These are phyloP conservation scores for Chimonanthus salicifolius DNA, from an alignment of 164 flowering plant species.

Conservation along the genomic window DNA sequence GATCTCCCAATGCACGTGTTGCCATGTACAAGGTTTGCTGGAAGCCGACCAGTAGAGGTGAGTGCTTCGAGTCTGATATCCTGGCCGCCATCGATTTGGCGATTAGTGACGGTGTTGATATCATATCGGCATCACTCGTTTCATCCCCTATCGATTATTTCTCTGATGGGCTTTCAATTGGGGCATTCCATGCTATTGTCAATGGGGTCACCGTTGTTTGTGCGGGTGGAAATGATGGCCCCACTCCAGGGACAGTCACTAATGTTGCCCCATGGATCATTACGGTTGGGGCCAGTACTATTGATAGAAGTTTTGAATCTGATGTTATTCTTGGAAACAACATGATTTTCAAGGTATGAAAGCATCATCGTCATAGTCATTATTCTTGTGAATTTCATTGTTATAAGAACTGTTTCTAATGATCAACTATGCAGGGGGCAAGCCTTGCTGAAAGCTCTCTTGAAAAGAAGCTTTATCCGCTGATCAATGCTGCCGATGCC, in stretches of 20 bases:
- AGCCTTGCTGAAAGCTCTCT: constrained; percentile 30
- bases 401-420: too few relatives aligned
- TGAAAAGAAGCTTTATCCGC: constrained; percentile 25
- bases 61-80: constrained; percentile 43
- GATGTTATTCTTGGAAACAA: constrained; percentile 40
- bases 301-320: constrained; percentile 44
- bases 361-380: background rate
- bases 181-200: constrained; percentile 59
- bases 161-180: constrained; percentile 44
- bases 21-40: constrained; percentile 50
- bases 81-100: constrained; percentile 53
- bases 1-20: constrained; percentile 57
- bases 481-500: constrained; percentile 29
- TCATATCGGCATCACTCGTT: constrained; percentile 42
- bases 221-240: constrained; percentile 65
- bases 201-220: constrained; percentile 50
- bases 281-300: constrained; percentile 67
- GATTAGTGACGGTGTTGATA: constrained; percentile 51
- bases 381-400: too few relatives aligned
- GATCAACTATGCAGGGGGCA: constrained; percentile 32
- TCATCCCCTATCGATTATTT: constrained; percentile 28
- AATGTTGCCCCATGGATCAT: constrained; percentile 64
- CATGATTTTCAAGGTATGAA: constrained; percentile 19
- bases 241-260: constrained; percentile 26
- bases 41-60: constrained; percentile 21